Evolutionary conservation across 805 yeast species (phyloP), one percentile per base, ranked within the genome.

Genomic region (Wickerhamiella qilinensis): DNA sequence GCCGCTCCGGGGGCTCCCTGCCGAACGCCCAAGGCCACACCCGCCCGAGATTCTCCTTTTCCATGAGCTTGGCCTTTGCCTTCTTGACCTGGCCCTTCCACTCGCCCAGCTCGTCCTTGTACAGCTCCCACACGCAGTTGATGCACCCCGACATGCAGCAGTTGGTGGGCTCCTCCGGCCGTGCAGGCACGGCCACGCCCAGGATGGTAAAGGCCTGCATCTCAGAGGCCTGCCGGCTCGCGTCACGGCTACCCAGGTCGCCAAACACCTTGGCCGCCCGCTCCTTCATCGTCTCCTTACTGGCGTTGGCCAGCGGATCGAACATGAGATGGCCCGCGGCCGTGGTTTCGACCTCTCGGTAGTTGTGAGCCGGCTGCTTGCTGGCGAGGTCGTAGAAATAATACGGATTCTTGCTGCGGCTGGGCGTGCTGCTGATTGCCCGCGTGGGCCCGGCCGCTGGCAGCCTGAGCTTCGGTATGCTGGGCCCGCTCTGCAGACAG

Each of bases 81-180:
- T 68, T 38, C 42, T 68, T 79, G 0, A 94, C 95, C 40, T 64
- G 55, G 29, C 58, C 53, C 50, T 75, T 73, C 94, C 95, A 91
- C 25, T 83, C 83, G 45, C 73, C 76, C 36, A 86, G 51, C 54
- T 91, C 97, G 38, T 88, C 96, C 46, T 79, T 77, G 55, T 73
- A 88, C 39, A 82, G 61, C 50, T 86, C 95, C 97, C 97, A 91
- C 2, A 88, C 97, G 57, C 98, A 88, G 58, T 88, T 85, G 22
- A 83, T 75, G 57, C 98, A 88, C 1, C 98, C 98, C 41, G 91
- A 77, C 94, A 85, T 85, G 58, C 98, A 88, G 57, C 98, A 88
- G 56, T 88, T 85, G 49, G 86, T 94, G 1, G 97, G 97, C 48
- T 83, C 94, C 3, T 60, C 63, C 0, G 98, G 97, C 53, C 68